Conservation (phyloP, 2,329 filamentous ascomycete genomes). For the Alternaria rosae region DNA sequence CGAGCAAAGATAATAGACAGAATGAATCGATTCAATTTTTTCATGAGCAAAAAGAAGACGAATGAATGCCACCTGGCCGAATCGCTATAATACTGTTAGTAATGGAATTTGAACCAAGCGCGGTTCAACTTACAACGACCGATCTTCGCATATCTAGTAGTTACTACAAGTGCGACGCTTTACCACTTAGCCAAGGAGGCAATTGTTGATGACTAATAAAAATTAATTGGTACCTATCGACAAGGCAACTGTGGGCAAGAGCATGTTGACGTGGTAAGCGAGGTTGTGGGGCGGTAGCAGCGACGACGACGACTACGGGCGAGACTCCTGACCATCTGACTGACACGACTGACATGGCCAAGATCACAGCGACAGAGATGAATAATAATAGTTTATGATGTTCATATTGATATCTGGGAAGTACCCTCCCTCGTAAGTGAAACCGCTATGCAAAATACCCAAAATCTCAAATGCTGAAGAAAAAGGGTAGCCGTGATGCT, state of each 20-base stretch:
- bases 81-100: not conserved
- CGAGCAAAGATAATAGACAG: not conserved
- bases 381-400: not conserved
- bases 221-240: not conserved
- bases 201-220: not conserved
- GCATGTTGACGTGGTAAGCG: not conserved
- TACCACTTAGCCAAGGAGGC: slow-evolving; percentile 13
- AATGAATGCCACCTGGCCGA: slow-evolving; percentile 1
- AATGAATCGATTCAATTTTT: not conserved
- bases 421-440: not conserved
- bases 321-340: not conserved
- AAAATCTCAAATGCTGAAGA: not conserved
- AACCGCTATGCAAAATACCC: not conserved
- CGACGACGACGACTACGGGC: not conserved
- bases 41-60: not conserved
- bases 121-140: not conserved
- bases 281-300: not conserved
- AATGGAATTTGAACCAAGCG: not conserved
- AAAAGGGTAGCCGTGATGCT: not conserved
- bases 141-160: slow-evolving; percentile 12
- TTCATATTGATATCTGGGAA: not conserved
- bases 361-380: not conserved
- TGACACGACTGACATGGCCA: not conserved
- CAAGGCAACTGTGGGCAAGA: not conserved
- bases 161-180: slow-evolving; percentile 14